Evolutionary conservation across 208 protist species (phyloP), one percentile per base, ranked within the genome.

Genomic region (Vickermania spadyakhi): DNA sequence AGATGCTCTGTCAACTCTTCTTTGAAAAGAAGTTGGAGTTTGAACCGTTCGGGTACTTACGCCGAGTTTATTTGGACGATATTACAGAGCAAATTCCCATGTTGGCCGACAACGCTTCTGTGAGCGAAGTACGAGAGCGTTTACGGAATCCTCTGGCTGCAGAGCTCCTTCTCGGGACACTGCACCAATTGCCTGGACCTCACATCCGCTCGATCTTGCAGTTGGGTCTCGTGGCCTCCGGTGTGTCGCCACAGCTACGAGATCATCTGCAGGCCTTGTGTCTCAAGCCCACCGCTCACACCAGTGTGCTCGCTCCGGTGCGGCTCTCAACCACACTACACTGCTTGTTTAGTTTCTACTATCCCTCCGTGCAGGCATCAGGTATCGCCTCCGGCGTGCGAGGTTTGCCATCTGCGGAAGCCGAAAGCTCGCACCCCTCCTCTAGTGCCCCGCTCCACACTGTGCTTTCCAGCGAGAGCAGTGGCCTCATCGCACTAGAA

Each of bases 11-110:
- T 53, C 52, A 93, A 41, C 59, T 93, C 54, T 61, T 93, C 25
- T 93, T 91, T 67, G 76, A 91, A 62, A 81, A 85, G 52, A 93
- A 93, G 64, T 84, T 90, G 75, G 78, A 93, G 59, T 93, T 91
- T 58, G 74, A 82, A 41, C 58, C 77, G 22, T 90, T 90, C 70
- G 86, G 86, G 28, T 93, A 89, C 63, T 74, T 93, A 50, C 69
- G 86, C 3, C 82, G 86, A 5, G 72, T 93, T 7, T 93, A 91
- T 64, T 70, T 93, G 2, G 86, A 93, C 61, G 86, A 93, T 52
- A 66, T 89, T 11, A 83, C 75, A 14, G 66, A 71, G 25, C 86
- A 93, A 69, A 31, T 93, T 29, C 73, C 72, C 22, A 79, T 89
- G 72, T 23, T 88, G 2, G 49, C 72, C 1, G 70, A 77, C 28